phyloP scores from a whole-genome alignment of 176 grass and related monocot species.

The Eleusine coracana region DNA sequence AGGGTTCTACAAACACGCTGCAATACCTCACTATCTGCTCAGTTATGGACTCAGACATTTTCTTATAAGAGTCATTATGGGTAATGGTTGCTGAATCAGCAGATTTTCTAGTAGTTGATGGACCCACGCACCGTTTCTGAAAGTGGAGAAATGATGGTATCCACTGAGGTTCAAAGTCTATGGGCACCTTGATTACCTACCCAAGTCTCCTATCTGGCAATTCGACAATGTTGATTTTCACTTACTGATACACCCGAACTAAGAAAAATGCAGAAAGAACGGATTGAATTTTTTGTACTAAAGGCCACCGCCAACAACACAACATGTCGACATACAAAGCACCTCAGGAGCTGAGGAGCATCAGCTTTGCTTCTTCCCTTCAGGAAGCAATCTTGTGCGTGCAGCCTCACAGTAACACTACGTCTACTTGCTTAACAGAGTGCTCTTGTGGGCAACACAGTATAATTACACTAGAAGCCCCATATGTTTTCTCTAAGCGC shows the following conservation, averaged over 20 bases:
- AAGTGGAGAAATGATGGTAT: not conserved
- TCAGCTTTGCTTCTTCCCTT: not conserved
- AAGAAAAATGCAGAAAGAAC: not conserved
- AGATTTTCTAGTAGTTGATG: conserved; percentile 9
- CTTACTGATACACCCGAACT: not conserved
- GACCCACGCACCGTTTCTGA: no score
- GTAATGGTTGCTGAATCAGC: not conserved
- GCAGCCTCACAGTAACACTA: not conserved
- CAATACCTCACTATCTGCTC: no score
- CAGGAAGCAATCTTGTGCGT: not conserved
- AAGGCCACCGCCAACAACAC: not conserved
- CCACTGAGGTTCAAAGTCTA: not conserved
- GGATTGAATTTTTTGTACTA: not conserved
- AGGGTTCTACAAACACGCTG: not conserved
- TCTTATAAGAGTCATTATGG: not conserved
- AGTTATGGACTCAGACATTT: not conserved
- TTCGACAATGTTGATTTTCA: not conserved
- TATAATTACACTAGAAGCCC: not conserved
- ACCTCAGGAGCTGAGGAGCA: not conserved
- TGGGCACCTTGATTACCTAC: not conserved
- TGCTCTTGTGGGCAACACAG: not conserved
- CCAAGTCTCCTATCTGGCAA: not conserved
- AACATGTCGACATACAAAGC: not conserved
- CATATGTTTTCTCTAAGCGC: not conserved
- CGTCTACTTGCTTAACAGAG: not conserved